Evolutionary conservation across 345 rosid species (phyloP).

Genomic region (Anastatica hierochuntica): DNA sequence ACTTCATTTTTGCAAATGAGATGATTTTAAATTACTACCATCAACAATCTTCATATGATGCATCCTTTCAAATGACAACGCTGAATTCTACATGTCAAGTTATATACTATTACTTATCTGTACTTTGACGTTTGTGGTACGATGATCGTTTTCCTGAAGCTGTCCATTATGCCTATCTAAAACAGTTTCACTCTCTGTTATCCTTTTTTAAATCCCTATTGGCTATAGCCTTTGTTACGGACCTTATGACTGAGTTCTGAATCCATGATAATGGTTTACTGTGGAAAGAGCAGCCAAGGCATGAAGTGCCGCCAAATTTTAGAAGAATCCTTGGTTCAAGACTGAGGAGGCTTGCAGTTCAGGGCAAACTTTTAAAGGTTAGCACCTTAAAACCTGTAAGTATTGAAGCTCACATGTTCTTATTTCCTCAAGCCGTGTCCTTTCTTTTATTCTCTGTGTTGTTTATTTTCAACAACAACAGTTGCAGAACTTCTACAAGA

Average conservation of each 20-base stretch:
- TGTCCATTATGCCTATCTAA: not conserved
- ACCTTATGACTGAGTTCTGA: not conserved
- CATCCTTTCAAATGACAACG: no score
- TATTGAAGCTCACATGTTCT: not conserved
- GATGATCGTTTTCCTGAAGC: constrained; percentile 2
- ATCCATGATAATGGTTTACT: constrained; percentile 1
- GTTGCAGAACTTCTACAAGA: constrained; percentile 54
- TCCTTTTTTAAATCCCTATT: not conserved
- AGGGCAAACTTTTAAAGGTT: constrained; percentile 78
- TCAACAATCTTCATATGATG: no score
- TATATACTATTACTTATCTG: no score
- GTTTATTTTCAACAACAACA: constrained; percentile 20
- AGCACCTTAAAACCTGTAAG: constrained; percentile 23
- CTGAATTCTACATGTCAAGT: no score
- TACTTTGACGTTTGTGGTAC: not conserved
- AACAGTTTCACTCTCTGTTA: no score
- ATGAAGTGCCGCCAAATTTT: constrained; percentile 58
- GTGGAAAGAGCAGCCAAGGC: constrained; percentile 54
- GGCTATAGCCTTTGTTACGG: constrained; percentile 5
- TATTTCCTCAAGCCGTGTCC: not conserved
- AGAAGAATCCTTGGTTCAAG: constrained; percentile 61
- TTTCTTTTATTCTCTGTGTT: not conserved
- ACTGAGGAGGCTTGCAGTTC: constrained; percentile 70
- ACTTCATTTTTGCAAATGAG: no score
- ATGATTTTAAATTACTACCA: no score